Evolutionary conservation across 2,329 filamentous ascomycete species (phyloP).

Genomic region (Aspergillus persii): DNA sequence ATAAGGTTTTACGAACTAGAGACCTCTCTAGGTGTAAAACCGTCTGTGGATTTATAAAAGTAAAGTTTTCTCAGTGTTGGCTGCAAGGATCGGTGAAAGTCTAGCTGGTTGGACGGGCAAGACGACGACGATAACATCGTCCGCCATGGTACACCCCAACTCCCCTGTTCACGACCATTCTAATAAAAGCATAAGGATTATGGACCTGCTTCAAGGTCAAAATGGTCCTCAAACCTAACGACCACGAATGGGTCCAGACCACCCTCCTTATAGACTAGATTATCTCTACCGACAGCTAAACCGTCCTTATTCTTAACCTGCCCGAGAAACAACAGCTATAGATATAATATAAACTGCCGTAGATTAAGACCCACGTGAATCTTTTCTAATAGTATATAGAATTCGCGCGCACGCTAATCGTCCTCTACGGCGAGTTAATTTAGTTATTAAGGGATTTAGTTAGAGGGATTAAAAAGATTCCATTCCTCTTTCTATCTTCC

Average conservation of each 20-base stretch:
- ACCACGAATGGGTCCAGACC: conserved; percentile 22
- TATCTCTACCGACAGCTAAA: neutral
- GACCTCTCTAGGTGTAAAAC: too few species aligned
- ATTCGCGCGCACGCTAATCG: conserved; percentile 19
- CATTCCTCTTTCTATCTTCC: neutral
- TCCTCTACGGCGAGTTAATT: conserved; percentile 26
- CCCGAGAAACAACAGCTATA: neutral
- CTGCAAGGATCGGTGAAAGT: too few species aligned
- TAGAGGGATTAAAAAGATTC: conserved; percentile 30
- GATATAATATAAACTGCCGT: neutral
- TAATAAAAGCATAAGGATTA: conserved; percentile 18
- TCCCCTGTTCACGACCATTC: too few species aligned
- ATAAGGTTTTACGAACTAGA: too few species aligned
- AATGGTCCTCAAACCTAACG: conserved; percentile 2
- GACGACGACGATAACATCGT: neutral
- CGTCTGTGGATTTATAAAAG: too few species aligned
- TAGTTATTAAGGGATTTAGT: conserved; percentile 31
- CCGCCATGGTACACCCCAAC: neutral
- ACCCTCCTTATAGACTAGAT: conserved; percentile 22
- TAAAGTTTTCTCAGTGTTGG: too few species aligned
- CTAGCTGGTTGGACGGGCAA: too few species aligned
- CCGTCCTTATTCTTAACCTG: neutral
- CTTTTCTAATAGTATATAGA: conserved; percentile 26
- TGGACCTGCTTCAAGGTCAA: conserved; percentile 28
- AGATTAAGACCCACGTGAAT: conserved; percentile 1